Base-by-base conservation (phyloP, 495 filamentous ascomycete genomes). In the Thermothielavioides terrestris region DNA sequence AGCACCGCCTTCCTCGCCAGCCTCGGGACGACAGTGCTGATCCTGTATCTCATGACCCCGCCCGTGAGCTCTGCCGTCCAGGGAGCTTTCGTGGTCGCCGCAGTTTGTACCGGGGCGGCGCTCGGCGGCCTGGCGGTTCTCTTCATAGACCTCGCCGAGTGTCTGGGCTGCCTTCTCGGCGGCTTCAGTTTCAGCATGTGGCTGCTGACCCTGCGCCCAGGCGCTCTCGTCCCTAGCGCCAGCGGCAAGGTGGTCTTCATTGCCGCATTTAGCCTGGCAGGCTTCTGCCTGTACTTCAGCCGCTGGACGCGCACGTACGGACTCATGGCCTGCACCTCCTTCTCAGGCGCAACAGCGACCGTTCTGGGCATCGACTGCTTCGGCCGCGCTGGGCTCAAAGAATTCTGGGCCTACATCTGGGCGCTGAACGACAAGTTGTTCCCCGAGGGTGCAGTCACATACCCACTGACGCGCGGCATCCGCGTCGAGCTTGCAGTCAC, bases 321-420 rank as follows among this genome's bases (percentile, higher is more conserved):
- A 10, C 63, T 94, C 45, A 92, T 96, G 30, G 72, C 66, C 15
- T 78, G 76, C 15, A 88, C 85, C 9, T 81, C 89, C 1, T 92
- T 95, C 59, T 73, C 84, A 23, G 91, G 91, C 11, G 82, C 88
- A 8, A 94, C 89, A 0, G 80, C 78, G 4, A 68, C 84, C 0
- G 74, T 92, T 6, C 64, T 97, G 6, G 91, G 91, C 6, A 86
- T 97, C 45, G 91, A 97, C 63, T 95, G 90, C 63, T 94, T 89
- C 58, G 90, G 83, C 57, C 73, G 82, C 42, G 91, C 89, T 11
- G 91, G 91, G 0, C 67, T 94, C 56, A 95, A 92, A 61, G 91
- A 96, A 61, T 96, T 96, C 51, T 97, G 91, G 91, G 75, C 89
- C 9, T 97, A 94, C 62, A 78, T 95, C 27, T 97, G 91, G 91